phyloP scores from a whole-genome alignment of 331 rosid genomes.

The Quercus lobata region DNA sequence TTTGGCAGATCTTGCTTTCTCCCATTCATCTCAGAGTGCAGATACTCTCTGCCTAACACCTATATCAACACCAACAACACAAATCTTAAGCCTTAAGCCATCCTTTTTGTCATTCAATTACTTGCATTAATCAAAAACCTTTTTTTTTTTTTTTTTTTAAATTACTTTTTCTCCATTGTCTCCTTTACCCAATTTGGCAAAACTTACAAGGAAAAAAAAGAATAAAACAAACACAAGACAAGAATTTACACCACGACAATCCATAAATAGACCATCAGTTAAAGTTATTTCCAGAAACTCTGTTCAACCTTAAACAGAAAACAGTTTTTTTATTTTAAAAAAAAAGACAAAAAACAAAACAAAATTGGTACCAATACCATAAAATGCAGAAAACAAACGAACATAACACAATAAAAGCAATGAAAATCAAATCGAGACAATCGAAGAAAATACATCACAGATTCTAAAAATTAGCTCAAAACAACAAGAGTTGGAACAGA shows the following conservation, averaged over 20 bases:
- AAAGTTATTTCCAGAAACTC: neutral
- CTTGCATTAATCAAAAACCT: neutral
- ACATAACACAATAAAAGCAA: too few relatives aligned
- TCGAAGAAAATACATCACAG: neutral
- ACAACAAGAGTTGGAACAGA: neutral
- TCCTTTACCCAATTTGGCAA: neutral
- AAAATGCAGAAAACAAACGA: neutral
- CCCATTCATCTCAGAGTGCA: constrained; percentile 36
- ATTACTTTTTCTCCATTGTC: too few relatives aligned
- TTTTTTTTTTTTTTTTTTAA: too few relatives aligned
- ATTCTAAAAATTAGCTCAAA: neutral
- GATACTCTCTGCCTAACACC: constrained; percentile 69
- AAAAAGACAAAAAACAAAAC: neutral
- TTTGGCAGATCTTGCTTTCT: constrained; percentile 21
- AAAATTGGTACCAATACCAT: neutral
- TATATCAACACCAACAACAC: constrained; percentile 16
- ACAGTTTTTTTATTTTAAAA: neutral
- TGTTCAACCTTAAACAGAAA: neutral
- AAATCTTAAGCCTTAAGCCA: constrained; percentile 7
- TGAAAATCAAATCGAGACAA: neutral
- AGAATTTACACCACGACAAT: too few relatives aligned
- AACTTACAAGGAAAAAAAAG: neutral
- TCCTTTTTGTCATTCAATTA: neutral
- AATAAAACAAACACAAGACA: neutral
- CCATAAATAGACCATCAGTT: neutral